A percentile compares a stretch with the other conserved stretches of the same genome.
Conservation (phyloP, 108 stramenopile species). For the Cyclotella cryptica region DNA sequence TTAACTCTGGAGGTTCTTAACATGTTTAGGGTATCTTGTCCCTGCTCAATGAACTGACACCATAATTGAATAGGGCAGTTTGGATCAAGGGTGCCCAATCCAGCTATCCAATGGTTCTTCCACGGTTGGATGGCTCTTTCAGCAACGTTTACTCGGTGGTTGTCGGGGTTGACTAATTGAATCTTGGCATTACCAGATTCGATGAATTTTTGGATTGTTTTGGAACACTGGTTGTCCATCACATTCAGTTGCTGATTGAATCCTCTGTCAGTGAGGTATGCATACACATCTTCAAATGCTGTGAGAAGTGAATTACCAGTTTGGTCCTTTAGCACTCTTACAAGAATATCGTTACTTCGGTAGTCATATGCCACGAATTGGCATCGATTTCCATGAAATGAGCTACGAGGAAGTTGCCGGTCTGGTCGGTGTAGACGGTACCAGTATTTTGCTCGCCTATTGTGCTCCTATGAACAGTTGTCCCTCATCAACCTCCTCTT, state of each 20-base stretch:
- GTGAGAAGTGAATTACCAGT: too few species aligned
- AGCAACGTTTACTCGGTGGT: constrained; percentile 25
- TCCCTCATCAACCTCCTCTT: background rate
- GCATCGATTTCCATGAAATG: background rate
- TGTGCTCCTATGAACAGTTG: background rate
- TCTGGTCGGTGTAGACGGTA: background rate
- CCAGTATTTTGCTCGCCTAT: background rate
- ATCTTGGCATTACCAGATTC: background rate
- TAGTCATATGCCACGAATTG: constrained; percentile 10
- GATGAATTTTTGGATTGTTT: background rate
- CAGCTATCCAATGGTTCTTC: constrained; percentile 24
- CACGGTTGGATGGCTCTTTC: constrained; percentile 21
- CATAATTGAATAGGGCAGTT: constrained; percentile 46
- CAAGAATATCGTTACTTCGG: background rate
- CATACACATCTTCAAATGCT: constrained; percentile 2
- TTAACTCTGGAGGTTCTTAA: constrained; percentile 47
- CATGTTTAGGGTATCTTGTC: constrained; percentile 46
- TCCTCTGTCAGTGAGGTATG: background rate
- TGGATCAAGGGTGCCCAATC: constrained; percentile 21
- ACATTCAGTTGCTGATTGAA: background rate
- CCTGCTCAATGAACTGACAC: constrained; percentile 40
- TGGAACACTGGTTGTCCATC: constrained; percentile 2
- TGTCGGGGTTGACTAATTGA: constrained; percentile 22
- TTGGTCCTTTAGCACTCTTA: background rate
- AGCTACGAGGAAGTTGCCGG: constrained; percentile 2